These are phyloP conservation scores for Amanita muscaria DNA, from an alignment of 768 basidiomycete species.

Conservation along the genomic window DNA sequence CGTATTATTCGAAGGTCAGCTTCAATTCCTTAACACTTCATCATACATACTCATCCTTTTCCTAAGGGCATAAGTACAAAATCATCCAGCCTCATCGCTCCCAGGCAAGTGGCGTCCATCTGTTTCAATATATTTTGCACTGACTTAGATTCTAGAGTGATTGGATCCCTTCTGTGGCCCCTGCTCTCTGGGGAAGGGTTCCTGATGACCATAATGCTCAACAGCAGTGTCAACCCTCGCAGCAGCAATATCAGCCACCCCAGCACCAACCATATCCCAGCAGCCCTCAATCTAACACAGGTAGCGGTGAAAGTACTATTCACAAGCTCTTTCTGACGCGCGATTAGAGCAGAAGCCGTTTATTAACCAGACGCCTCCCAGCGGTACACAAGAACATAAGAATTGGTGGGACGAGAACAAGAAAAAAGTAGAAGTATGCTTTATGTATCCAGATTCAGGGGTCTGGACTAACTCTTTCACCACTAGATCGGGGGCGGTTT, in stretches of 20 bases:
- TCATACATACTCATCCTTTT: neutral
- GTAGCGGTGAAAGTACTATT: neutral
- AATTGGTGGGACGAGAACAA: slow-evolving; percentile 50
- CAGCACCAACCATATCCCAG: slow-evolving; percentile 10
- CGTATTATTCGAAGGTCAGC: slow-evolving; percentile 47
- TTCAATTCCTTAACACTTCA: neutral
- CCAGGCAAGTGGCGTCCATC: slow-evolving; percentile 34
- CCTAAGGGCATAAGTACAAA: slow-evolving; percentile 48
- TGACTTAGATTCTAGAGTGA: slow-evolving; percentile 34
- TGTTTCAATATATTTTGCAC: neutral
- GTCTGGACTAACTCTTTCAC: slow-evolving; percentile 6
- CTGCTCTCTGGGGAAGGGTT: slow-evolving; percentile 60
- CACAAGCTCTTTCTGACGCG: neutral
- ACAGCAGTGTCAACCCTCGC: slow-evolving; percentile 14
- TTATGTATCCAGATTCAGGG: no score
- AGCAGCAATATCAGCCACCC: slow-evolving; percentile 19
- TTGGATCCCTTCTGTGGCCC: slow-evolving; percentile 56
- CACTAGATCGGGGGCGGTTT: slow-evolving; percentile 58
- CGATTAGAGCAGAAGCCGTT: slow-evolving; percentile 16
- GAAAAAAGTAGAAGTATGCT: slow-evolving; percentile 45
- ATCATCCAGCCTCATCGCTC: slow-evolving; percentile 67
- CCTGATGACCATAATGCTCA: slow-evolving; percentile 17
- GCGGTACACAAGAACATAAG: slow-evolving; percentile 10
- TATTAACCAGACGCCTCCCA: slow-evolving; percentile 10
- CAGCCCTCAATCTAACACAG: slow-evolving; percentile 13